Percentiles rank a stretch among this genome's conserved stretches.
Evolutionary conservation across 108 stramenopile species (phyloP).

Genomic region (Pseudonitzschia pungens): DNA sequence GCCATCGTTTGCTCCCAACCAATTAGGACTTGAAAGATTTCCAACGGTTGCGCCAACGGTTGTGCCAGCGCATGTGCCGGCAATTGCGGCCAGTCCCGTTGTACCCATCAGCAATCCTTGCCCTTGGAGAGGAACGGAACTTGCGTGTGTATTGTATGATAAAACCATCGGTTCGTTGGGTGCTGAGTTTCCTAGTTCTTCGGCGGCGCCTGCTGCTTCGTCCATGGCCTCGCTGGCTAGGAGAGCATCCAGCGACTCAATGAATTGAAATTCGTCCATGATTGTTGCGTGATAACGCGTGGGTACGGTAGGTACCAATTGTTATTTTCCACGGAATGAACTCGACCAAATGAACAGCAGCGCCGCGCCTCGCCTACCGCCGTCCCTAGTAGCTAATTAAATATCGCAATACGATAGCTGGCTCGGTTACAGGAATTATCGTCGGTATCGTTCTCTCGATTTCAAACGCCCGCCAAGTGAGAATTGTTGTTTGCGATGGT

Average conservation of each 20-base stretch:
- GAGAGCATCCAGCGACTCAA: conserved; percentile 37
- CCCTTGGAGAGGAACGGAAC: not conserved
- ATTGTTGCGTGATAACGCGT: not conserved
- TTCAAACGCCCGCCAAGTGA: not conserved
- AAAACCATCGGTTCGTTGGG: not conserved
- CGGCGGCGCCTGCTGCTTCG: conserved; percentile 8
- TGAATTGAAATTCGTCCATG: conserved; percentile 37
- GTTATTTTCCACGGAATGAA: not conserved
- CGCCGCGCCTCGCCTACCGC: too few relatives aligned
- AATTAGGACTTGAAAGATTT: not conserved
- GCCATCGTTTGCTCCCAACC: not conserved
- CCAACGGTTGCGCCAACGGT: too few relatives aligned
- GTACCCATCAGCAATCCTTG: not conserved
- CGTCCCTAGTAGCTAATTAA: too few relatives aligned
- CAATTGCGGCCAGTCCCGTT: not conserved
- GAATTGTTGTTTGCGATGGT: conserved; percentile 7
- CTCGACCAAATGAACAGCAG: not conserved
- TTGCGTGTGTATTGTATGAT: not conserved
- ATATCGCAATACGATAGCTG: too few relatives aligned
- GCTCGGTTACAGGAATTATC: too few relatives aligned
- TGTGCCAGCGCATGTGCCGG: too few relatives aligned
- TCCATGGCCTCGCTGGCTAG: conserved; percentile 27
- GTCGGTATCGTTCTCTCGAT: too few relatives aligned
- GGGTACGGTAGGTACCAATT: not conserved
- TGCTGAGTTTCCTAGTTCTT: not conserved